Evolutionary conservation across 164 flowering plant species (phyloP).

Genomic region (Tetrastigma voinierianum): DNA sequence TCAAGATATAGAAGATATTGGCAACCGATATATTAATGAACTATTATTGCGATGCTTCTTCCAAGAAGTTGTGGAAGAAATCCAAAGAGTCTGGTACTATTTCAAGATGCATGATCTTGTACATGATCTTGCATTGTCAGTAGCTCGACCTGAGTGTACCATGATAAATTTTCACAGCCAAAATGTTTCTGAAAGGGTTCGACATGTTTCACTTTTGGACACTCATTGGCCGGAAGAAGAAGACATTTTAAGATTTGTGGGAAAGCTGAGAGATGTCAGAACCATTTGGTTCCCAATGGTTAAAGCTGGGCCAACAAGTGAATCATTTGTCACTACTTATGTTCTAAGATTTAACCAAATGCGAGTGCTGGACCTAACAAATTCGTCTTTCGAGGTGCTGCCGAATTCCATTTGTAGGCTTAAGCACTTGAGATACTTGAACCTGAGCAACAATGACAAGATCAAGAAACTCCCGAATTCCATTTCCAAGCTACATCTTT

Average conservation of each 20-base stretch:
- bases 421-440: background rate
- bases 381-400: background rate
- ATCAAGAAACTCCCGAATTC: background rate
- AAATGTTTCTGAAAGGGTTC: background rate
- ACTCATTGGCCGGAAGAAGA: too few relatives aligned
- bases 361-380: background rate
- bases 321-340: too few relatives aligned
- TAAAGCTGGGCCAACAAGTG: too few relatives aligned
- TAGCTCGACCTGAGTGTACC: background rate
- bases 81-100: background rate
- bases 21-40: background rate
- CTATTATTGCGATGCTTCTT: background rate
- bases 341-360: background rate
- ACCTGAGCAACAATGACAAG: background rate
- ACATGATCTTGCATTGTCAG: background rate
- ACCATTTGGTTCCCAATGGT: too few relatives aligned
- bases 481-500: background rate
- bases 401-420: background rate
- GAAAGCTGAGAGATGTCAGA: too few relatives aligned
- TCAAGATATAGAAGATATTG: background rate
- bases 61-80: background rate
- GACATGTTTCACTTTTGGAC: background rate
- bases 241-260: too few relatives aligned
- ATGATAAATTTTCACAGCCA: background rate
- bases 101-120: conserved; percentile 4